Conservation (phyloP, 768 basidiomycete species). For the Trametes cingulata region DNA sequence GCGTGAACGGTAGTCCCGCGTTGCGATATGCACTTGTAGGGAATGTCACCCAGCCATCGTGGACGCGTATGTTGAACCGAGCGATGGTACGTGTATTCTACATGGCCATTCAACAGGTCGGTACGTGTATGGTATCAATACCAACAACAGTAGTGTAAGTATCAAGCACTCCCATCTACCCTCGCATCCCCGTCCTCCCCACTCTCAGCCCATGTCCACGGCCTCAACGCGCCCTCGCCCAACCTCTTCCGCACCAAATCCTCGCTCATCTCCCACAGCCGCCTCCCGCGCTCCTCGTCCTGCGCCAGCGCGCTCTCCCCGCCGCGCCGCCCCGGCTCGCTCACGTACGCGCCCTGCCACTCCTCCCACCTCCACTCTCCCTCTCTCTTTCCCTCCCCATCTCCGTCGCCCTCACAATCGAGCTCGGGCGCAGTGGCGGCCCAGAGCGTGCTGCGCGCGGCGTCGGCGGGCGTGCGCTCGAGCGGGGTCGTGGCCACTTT, state of each 20-base stretch:
- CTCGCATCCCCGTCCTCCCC: background rate
- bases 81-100: no score
- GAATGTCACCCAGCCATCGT: no score
- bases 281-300: slow-evolving; percentile 29
- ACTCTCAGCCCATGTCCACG: slow-evolving; percentile 21
- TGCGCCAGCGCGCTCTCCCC: slow-evolving; percentile 27
- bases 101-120: no score
- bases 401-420: no score
- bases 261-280: slow-evolving; percentile 36
- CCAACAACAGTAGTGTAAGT: no score
- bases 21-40: background rate
- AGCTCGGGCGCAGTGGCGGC: slow-evolving; percentile 34
- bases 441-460: slow-evolving; percentile 32
- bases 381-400: no score
- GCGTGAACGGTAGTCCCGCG: background rate
- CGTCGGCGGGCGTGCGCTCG: slow-evolving; percentile 32
- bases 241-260: slow-evolving; percentile 28
- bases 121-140: no score
- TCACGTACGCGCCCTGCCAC: slow-evolving; percentile 33
- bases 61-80: no score
- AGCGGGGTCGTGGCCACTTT: slow-evolving; percentile 29
- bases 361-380: no score
- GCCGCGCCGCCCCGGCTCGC: slow-evolving; percentile 25
- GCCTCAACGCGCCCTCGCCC: slow-evolving; percentile 27
- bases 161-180: no score